Evolutionary conservation across 352 stramenopile species (phyloP).

Genomic region (Plasmopara halstedii): DNA sequence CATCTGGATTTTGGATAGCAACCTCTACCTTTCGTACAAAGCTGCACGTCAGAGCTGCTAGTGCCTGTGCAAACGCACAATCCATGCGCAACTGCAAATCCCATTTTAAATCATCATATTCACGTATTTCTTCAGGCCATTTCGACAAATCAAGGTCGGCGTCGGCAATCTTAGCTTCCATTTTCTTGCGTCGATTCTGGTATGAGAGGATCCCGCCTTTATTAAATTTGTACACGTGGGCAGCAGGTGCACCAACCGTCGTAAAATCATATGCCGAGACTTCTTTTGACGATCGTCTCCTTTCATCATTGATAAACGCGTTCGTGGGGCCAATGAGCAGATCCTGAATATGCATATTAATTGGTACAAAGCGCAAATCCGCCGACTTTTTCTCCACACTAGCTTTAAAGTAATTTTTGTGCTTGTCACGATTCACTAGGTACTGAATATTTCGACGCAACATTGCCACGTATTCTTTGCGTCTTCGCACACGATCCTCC

Average conservation of each 20-base stretch:
- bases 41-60: conserved; percentile 62
- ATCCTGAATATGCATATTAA: conserved; percentile 85
- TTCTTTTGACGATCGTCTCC: conserved; percentile 65
- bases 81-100: conserved; percentile 83
- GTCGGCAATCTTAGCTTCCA: conserved; percentile 67
- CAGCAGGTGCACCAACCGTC: conserved; percentile 70
- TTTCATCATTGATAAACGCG: conserved; percentile 80
- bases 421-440: conserved; percentile 78
- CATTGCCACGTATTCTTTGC: conserved; percentile 77
- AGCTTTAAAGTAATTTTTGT: conserved; percentile 87
- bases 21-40: conserved; percentile 86
- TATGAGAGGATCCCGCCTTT: conserved; percentile 79
- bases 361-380: conserved; percentile 77
- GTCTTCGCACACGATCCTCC: conserved; percentile 63
- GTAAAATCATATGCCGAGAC: conserved; percentile 82
- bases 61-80: conserved; percentile 63
- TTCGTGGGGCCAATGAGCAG: conserved; percentile 75
- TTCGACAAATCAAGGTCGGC: conserved; percentile 62
- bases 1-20: conserved; percentile 70
- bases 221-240: conserved; percentile 85
- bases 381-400: conserved; percentile 82
- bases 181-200: conserved; percentile 72
- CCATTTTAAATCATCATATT: conserved; percentile 83
- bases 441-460: conserved; percentile 82
- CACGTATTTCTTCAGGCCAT: conserved; percentile 72